Base-by-base conservation (phyloP, 495 filamentous ascomycete species). In the Trichoderma erinaceum region DNA sequence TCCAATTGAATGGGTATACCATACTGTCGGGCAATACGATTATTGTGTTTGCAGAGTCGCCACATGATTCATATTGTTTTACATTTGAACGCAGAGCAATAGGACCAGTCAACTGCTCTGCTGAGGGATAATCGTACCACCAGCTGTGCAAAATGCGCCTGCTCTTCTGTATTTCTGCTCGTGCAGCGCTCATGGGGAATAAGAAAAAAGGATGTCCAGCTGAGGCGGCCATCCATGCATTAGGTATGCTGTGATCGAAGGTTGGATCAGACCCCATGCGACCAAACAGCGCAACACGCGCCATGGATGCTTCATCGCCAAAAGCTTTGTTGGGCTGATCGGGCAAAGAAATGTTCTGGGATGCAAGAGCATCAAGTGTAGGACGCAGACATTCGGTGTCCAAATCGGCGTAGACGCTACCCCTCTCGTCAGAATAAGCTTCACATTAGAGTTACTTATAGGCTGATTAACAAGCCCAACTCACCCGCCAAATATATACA, bases 171-270 rank as follows among this genome's bases (percentile, higher is more conserved):
- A 72, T 63, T 41, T 58, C 41, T 10, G 41, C 35, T 25, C 66
- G 66, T 15, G 71, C 68, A 21, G 66, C 63, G 35, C 25, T 50
- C n/a, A 70, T 29, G 12, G 70, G 71, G 25, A 73, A 65, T 10
- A 72, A 56, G 68, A 69, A 71, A 65, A 73, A 72, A 15, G 72
- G 72, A 67, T 73, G 72, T 23, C 68, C 66, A 25, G 72, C 71
- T 15, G 72, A 70, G 16, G 72, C 69, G 8, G 67, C 71, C 72
- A 72, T 73, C 69, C 69, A 73, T 8, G 71, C 72, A 67, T 73
- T 72, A 46, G 72, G 72, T 23, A 73, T 72, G 44, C 64, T 67
- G 41, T 73, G 71, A 6, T 52, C 5, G 25, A 27, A 69, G 6
- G 21, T n/a, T 13, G 68, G 66, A 41, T 73, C 70, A 11, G 67